Conservation (phyloP, 306 rosid genomes). For the Malus sieversii region DNA sequence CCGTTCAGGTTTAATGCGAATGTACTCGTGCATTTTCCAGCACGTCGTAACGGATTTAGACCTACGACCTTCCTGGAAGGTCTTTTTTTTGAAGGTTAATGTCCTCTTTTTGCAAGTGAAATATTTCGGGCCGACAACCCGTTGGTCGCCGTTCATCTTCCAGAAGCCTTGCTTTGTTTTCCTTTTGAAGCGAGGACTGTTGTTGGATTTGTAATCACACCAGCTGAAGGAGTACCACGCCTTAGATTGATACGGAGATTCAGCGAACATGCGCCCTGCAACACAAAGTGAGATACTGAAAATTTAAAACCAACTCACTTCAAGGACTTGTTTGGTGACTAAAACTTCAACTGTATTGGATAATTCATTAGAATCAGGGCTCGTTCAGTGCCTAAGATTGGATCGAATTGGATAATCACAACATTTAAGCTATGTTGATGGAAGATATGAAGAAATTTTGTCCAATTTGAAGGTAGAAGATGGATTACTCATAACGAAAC, state of each 20-base stretch:
- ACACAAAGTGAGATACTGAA: neutral
- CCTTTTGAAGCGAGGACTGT: slow-evolving; percentile 26
- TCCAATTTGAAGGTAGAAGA: too few species aligned
- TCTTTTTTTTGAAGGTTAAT: slow-evolving; percentile 4
- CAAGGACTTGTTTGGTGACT: too few species aligned
- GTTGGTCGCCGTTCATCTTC: slow-evolving; percentile 44
- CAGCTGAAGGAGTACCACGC: slow-evolving; percentile 50
- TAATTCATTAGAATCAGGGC: neutral
- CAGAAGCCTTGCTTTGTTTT: slow-evolving; percentile 40
- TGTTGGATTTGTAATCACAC: slow-evolving; percentile 21
- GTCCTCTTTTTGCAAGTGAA: slow-evolving; percentile 49
- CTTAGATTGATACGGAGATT: neutral
- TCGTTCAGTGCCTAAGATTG: neutral
- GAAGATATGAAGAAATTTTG: too few species aligned
- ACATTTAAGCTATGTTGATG: neutral
- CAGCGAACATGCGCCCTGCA: slow-evolving; percentile 21
- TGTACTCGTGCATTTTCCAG: slow-evolving; percentile 61
- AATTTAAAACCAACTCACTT: neutral
- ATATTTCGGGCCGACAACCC: slow-evolving; percentile 3
- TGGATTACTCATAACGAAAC: neutral
- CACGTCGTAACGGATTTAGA: slow-evolving; percentile 11
- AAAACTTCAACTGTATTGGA: neutral
- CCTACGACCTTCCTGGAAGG: slow-evolving; percentile 30
- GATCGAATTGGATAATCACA: neutral
- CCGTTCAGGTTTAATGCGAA: neutral